Conservation (phyloP, 805 yeast genomes). For the Candida maltosa region DNA sequence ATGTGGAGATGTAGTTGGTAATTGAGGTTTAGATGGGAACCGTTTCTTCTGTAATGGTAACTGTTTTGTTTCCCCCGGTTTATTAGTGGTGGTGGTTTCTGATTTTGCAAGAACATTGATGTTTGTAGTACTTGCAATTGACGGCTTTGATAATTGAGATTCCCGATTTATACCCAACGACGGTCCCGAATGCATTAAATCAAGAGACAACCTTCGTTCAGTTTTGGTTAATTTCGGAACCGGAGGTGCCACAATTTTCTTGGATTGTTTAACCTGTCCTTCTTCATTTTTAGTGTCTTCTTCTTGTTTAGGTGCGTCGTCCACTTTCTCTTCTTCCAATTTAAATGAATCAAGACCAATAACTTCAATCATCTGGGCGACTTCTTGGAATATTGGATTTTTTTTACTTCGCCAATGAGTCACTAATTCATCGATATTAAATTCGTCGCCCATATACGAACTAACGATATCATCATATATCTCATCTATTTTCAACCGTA, state of each 20-base stretch:
- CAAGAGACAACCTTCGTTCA: constrained; percentile 25
- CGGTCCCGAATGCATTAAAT: constrained; percentile 21
- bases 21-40: neutral
- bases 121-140: constrained; percentile 26
- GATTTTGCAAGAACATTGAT: constrained; percentile 33
- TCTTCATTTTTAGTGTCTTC: too few species aligned
- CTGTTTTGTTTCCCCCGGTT: neutral
- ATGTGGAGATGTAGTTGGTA: neutral
- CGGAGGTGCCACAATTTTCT: constrained; percentile 1
- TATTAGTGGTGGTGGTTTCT: constrained; percentile 8
- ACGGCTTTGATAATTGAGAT: constrained; percentile 22
- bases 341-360: constrained; percentile 4
- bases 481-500: constrained; percentile 20
- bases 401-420: constrained; percentile 6
- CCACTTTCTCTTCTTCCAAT: neutral
- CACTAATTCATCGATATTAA: constrained; percentile 5
- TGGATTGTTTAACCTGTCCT: neutral
- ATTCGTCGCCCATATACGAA: constrained; percentile 5
- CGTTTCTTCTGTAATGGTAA: too few species aligned
- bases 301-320: too few species aligned
- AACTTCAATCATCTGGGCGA: constrained; percentile 8
- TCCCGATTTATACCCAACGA: constrained; percentile 7
- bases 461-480: constrained; percentile 14
- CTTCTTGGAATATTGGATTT: constrained; percentile 10
- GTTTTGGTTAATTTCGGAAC: constrained; percentile 18